phyloP scores from a whole-genome alignment of 805 yeast species.

The Debaryomyces hansenii region DNA sequence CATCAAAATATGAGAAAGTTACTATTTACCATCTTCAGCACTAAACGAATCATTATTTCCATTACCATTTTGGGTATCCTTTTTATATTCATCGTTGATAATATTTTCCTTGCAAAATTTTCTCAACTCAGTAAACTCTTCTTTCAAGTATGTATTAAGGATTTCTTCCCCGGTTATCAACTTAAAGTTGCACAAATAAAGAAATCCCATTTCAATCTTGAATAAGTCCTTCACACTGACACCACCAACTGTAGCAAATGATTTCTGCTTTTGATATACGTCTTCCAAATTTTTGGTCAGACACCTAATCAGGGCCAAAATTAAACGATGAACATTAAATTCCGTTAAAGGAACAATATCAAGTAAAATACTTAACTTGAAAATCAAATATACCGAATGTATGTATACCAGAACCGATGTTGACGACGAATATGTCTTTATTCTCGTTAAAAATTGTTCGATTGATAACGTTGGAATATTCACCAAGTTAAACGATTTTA shows the following conservation, averaged over 20 bases:
- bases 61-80: too few species aligned
- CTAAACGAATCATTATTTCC: too few species aligned
- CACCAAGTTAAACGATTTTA: constrained; percentile 32
- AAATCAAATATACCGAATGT: constrained; percentile 39
- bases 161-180: constrained; percentile 34
- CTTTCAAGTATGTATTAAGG: constrained; percentile 31
- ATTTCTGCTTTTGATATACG: constrained; percentile 39
- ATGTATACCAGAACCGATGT: constrained; percentile 39
- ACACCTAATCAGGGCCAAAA: constrained; percentile 41
- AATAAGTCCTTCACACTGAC: constrained; percentile 36
- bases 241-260: constrained; percentile 45
- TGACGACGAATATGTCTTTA: constrained; percentile 40
- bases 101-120: constrained; percentile 14
- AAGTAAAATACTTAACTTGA: constrained; percentile 32
- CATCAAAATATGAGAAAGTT: too few species aligned
- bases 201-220: constrained; percentile 40
- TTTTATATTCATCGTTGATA: background rate
- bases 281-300: constrained; percentile 44
- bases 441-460: constrained; percentile 34
- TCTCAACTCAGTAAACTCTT: constrained; percentile 30
- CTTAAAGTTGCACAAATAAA: constrained; percentile 39
- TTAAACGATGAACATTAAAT: constrained; percentile 37
- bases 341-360: constrained; percentile 30
- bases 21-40: too few species aligned
- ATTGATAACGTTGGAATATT: constrained; percentile 35